A percentile compares a stretch with the other conserved stretches of the same genome.
Evolutionary conservation across 2,329 filamentous ascomycete species (phyloP).

Genomic region (Fusarium fracticaudum): DNA sequence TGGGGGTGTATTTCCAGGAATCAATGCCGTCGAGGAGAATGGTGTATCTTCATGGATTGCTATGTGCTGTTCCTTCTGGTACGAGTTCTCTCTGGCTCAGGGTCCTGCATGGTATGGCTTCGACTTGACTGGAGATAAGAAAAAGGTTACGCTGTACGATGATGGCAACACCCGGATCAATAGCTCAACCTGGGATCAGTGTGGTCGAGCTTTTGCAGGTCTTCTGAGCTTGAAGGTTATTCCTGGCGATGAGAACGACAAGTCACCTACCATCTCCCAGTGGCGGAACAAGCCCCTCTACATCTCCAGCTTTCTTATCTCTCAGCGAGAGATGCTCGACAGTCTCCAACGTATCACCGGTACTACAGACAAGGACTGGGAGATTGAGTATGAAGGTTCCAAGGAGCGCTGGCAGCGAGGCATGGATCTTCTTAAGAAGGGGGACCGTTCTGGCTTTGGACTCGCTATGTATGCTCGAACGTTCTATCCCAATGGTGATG

Average conservation of each 20-base stretch:
- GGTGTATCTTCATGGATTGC: slow-evolving; percentile 56
- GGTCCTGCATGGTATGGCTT: slow-evolving; percentile 56
- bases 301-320: slow-evolving; percentile 65
- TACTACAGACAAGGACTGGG: slow-evolving; percentile 62
- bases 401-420: slow-evolving; percentile 61
- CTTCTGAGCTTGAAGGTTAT: slow-evolving; percentile 57
- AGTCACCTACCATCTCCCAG: slow-evolving; percentile 44
- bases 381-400: slow-evolving; percentile 58
- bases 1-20: slow-evolving; percentile 29
- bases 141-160: slow-evolving; percentile 59
- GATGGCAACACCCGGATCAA: slow-evolving; percentile 66
- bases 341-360: slow-evolving; percentile 66
- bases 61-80: slow-evolving; percentile 66
- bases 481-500: slow-evolving; percentile 58
- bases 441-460: slow-evolving; percentile 53
- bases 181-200: slow-evolving; percentile 68
- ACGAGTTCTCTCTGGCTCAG: slow-evolving; percentile 60
- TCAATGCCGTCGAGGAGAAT: slow-evolving; percentile 52
- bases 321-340: slow-evolving; percentile 72
- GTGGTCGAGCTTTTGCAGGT: slow-evolving; percentile 63
- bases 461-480: slow-evolving; percentile 64
- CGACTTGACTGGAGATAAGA: slow-evolving; percentile 52
- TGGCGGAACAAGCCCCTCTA: slow-evolving; percentile 58
- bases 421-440: slow-evolving; percentile 53
- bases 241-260: slow-evolving; percentile 51